Percentiles rank a stretch among this genome's conserved stretches.
These are phyloP conservation scores for Tylopilus sp. DNA, from an alignment of 1,284 basidiomycete species.

Conservation along the genomic window DNA sequence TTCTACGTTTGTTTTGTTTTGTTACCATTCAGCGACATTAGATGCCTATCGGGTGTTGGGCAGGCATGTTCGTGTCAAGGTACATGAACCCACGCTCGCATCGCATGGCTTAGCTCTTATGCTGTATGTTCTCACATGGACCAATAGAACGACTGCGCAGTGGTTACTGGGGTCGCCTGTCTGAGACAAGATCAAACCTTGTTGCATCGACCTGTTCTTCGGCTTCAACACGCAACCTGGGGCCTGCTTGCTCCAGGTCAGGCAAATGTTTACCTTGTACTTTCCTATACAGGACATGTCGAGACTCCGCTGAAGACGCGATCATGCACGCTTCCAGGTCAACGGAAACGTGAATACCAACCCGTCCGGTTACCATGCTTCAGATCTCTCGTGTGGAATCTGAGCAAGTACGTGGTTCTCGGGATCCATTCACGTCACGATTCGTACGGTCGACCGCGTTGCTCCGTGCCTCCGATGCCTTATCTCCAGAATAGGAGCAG, in stretches of 20 bases:
- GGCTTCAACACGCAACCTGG: constrained; percentile 16
- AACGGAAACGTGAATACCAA: constrained; percentile 28
- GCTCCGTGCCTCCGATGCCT: constrained; percentile 20
- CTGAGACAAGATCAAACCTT: constrained; percentile 28
- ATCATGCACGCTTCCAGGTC: constrained; percentile 17
- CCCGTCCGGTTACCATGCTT: constrained; percentile 14
- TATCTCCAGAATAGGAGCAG: constrained; percentile 30
- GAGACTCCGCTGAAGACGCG: constrained; percentile 34
- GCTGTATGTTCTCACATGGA: constrained; percentile 8
- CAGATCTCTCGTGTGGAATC: constrained; percentile 26
- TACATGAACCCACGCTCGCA: constrained; percentile 37
- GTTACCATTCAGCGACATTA: constrained; percentile 6
- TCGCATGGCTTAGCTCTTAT: constrained; percentile 27
- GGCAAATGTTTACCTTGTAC: constrained; percentile 16
- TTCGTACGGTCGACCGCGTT: constrained; percentile 19
- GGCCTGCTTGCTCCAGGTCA: constrained; percentile 20
- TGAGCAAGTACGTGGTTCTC: constrained; percentile 22
- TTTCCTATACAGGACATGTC: constrained; percentile 21
- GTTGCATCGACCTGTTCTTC: constrained; percentile 12
- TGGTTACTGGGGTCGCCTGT: constrained; percentile 22
- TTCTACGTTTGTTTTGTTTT: constrained; percentile 11
- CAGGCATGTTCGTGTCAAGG: constrained; percentile 9
- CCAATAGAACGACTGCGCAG: constrained; percentile 16
- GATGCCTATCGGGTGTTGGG: constrained; percentile 8
- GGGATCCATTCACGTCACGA: constrained; percentile 25